phyloP scores from a whole-genome alignment of 2,329 filamentous ascomycete species.

The Fusarium sp. region DNA sequence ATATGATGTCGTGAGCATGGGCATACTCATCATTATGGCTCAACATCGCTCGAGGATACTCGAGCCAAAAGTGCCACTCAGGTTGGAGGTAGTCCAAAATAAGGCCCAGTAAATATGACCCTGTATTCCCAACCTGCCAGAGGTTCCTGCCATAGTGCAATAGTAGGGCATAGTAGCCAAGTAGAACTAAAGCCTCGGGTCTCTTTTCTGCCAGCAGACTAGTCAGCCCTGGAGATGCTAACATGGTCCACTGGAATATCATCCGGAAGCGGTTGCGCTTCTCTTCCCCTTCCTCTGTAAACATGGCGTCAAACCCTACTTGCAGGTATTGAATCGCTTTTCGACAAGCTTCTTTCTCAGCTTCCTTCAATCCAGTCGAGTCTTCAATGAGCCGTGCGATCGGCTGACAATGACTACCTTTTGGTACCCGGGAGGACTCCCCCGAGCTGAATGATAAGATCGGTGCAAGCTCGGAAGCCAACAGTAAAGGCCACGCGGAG shows the following conservation, averaged over 20 bases:
- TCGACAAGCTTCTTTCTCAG: slow-evolving; percentile 1
- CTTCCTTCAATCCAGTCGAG: rapidly evolving
- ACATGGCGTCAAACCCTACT: slow-evolving; percentile 26
- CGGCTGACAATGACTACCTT: slow-evolving; percentile 2
- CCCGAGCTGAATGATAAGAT: slow-evolving; percentile 19
- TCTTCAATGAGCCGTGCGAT: neutral
- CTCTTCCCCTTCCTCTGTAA: rapidly evolving
- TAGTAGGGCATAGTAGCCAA: slow-evolving; percentile 32
- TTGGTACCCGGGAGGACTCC: neutral
- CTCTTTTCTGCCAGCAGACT: neutral
- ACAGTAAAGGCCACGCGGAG: slow-evolving; percentile 8
- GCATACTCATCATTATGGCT: neutral
- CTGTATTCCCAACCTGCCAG: slow-evolving; percentile 31
- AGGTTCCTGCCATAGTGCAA: slow-evolving; percentile 21
- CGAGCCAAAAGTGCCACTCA: slow-evolving; percentile 32
- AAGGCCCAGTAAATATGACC: slow-evolving; percentile 14
- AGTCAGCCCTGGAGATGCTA: slow-evolving; percentile 13
- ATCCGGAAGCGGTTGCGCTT: slow-evolving; percentile 2
- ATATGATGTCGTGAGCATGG: too few species aligned
- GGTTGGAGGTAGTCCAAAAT: slow-evolving; percentile 19
- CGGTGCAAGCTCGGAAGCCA: slow-evolving; percentile 10
- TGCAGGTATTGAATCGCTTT: slow-evolving; percentile 16
- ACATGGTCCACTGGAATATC: slow-evolving; percentile 40
- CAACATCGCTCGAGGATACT: slow-evolving; percentile 11
- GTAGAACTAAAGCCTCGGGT: slow-evolving; percentile 10